Percentiles rank a stretch among this genome's conserved stretches.
These are phyloP conservation scores for Mucor circinelloides DNA, from an alignment of 371 early-diverging fungal species.

Conservation along the genomic window DNA sequence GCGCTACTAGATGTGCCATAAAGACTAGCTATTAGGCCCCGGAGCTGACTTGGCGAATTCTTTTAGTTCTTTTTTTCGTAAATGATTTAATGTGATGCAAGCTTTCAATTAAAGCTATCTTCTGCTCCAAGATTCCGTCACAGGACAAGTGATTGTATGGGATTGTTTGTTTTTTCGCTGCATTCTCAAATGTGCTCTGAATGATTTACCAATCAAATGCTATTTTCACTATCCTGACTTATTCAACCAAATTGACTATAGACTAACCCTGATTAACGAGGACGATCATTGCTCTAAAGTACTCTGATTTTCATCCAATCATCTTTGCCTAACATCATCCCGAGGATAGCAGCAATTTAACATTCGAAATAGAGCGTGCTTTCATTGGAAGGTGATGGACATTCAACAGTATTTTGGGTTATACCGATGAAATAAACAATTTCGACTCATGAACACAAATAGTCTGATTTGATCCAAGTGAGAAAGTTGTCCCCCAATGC, in stretches of 20 bases:
- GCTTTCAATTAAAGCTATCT: background rate
- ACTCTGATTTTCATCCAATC: background rate
- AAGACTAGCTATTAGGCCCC: background rate
- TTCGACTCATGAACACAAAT: background rate
- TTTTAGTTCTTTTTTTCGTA: background rate
- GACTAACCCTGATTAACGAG: background rate
- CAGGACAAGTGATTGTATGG: background rate
- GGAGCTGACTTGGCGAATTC: background rate
- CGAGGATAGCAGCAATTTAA: background rate
- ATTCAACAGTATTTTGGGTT: background rate
- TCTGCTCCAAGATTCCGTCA: background rate
- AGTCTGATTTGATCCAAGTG: background rate
- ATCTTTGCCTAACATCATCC: background rate
- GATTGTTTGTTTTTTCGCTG: background rate
- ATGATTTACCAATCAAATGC: background rate
- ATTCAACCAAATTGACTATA: background rate
- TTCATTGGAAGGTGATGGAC: background rate
- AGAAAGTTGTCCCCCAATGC: background rate
- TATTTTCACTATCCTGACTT: background rate
- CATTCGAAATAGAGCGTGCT: background rate
- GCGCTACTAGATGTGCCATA: background rate
- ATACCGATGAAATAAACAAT: background rate
- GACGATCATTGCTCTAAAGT: background rate
- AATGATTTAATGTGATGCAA: constrained; percentile 1
- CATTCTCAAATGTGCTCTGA: background rate